Evolutionary conservation across 2,329 filamentous ascomycete genomes (phyloP).

Genomic region (Aspergillus awamori): DNA sequence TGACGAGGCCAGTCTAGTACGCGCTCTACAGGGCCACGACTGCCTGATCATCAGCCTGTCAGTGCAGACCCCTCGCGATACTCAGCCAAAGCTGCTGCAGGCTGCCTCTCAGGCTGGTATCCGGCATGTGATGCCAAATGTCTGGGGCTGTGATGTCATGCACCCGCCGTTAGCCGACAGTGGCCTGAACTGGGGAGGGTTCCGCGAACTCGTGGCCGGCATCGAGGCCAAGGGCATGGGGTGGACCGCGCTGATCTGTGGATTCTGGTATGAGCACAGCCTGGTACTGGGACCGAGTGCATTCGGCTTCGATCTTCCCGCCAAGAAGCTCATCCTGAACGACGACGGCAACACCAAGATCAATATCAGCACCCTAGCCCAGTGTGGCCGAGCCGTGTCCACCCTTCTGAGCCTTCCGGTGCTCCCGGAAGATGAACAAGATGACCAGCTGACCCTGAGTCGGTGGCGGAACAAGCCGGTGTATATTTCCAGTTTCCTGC

Average conservation of each 20-base stretch:
- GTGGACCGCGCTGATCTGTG: conserved; percentile 48
- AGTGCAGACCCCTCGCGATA: conserved; percentile 45
- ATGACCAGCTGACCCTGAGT: background rate
- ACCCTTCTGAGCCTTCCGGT: conserved; percentile 49
- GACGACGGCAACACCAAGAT: conserved; percentile 61
- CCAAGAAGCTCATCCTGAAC: conserved; percentile 48
- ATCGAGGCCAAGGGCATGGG: conserved; percentile 39
- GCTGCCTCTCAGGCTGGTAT: conserved; percentile 60
- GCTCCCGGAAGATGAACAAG: background rate
- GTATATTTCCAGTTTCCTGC: conserved; percentile 1
- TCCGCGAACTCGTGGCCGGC: conserved; percentile 23
- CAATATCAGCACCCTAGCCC: conserved; percentile 62
- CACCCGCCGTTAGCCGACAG: conserved; percentile 34
- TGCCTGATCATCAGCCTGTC: conserved; percentile 59
- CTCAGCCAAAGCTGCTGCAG: conserved; percentile 52
- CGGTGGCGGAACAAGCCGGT: background rate
- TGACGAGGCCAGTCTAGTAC: conserved; percentile 37
- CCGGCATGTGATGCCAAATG: conserved; percentile 59
- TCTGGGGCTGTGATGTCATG: conserved; percentile 33
- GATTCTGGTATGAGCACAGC: conserved; percentile 59
- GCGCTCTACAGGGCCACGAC: conserved; percentile 57
- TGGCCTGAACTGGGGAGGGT: conserved; percentile 6
- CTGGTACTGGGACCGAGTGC: conserved; percentile 37
- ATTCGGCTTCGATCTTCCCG: conserved; percentile 55
- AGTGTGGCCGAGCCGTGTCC: conserved; percentile 58